Base-by-base conservation (phyloP, 2,329 filamentous ascomycete species). In the Daldinia sp. region DNA sequence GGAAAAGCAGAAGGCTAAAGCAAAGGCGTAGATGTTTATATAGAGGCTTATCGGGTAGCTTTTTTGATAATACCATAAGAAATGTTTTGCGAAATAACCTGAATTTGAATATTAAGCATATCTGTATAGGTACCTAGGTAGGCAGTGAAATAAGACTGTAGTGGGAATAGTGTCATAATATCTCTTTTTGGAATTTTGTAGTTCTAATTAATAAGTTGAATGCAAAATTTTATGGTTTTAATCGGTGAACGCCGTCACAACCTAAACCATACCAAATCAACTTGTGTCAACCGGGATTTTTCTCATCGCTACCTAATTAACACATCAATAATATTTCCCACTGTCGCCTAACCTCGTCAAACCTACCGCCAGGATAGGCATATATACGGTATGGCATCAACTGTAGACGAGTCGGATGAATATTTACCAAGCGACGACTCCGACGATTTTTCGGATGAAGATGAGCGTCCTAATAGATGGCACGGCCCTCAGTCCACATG, bases 381-480 rank as follows among this genome's bases (percentile, higher is more conserved):
- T n/a, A 11, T 25, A 32, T 9, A n/a, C 17, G 47, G 8, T 5
- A 73, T 73, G 71, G 67, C 64, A 34, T 59, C 59, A 19, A 15
- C 39, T 27, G 56, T 51, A 30, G 59, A 70, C 49, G 65, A 67
- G 15, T 69, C 67, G 1, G 66, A 71, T 41, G 62, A 68, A 13
- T 68, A 71, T 49, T 45, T 62, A 19, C 66, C 80, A 80, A 66
- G 75, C 75, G 48, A 64, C 11, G 53, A 59, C 23, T 83, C 68
- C 3, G 81, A 73, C 5, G 65, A 83, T 53, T 77, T 84, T 27
- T 71, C 43, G 15, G 61, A 57, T 2, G 47, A 62, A 23, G 59
- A 68, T 25, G 73, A 78, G 45, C 85, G 90, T 1, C 88, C 88
- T 8, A 95, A 95, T 73, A 87, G 87, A 63, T 96, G 90, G 82